phyloP scores from a whole-genome alignment of 2,329 filamentous ascomycete species.

The Trichothecium sympodiale region DNA sequence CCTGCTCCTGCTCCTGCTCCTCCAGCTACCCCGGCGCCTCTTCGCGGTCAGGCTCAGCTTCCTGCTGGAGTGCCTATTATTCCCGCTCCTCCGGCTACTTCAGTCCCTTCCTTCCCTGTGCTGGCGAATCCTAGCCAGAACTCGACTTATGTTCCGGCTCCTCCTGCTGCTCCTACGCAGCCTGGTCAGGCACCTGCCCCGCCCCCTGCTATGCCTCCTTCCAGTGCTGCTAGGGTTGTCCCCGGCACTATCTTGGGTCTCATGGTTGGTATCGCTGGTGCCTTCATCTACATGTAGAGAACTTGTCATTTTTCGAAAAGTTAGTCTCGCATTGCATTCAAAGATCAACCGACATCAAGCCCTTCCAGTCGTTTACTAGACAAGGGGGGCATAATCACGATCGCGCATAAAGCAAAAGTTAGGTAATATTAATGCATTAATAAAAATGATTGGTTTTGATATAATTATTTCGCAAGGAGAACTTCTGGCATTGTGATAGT shows the following conservation, averaged over 20 bases:
- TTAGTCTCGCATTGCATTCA: neutral
- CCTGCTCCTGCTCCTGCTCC: constrained; percentile 2
- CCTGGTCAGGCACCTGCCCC: neutral
- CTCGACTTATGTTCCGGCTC: neutral
- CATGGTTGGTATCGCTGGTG: constrained; percentile 9
- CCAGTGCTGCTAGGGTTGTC: constrained; percentile 3
- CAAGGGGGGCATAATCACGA: too few species aligned
- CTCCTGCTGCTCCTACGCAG: neutral
- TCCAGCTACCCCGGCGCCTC: neutral
- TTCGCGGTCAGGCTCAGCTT: neutral
- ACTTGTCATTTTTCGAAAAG: neutral
- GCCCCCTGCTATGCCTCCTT: constrained; percentile 3
- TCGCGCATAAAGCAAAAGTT: too few species aligned
- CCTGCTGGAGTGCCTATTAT: too few species aligned
- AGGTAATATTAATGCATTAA: neutral
- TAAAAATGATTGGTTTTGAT: too few species aligned
- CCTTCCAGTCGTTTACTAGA: too few species aligned
- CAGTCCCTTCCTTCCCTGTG: too few species aligned
- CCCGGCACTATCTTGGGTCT: constrained; percentile 6
- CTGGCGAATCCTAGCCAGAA: constrained; percentile 1
- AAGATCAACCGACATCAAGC: neutral
- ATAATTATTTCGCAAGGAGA: too few species aligned
- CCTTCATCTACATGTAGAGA: constrained; percentile 10
- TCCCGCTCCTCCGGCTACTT: too few species aligned
- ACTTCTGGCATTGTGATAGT: too few species aligned